Evolutionary conservation across 768 basidiomycete genomes (phyloP).

Genomic region (Gymnopilus junonius): DNA sequence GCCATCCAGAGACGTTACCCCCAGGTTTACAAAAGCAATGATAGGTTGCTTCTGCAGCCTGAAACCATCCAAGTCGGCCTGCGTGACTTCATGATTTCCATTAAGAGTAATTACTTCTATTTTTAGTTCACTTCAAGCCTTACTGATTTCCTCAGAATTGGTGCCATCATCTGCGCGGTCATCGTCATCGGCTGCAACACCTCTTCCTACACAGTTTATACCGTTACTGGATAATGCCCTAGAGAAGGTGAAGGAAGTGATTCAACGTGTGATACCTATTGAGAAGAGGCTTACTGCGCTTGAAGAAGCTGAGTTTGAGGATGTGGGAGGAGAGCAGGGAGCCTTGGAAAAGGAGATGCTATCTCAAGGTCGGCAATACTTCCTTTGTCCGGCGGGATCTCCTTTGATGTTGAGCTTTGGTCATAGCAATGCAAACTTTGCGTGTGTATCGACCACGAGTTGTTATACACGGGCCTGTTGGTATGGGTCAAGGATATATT

Average conservation of each 20-base stretch:
- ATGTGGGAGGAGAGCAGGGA: constrained; percentile 72
- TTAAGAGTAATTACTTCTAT: constrained; percentile 75
- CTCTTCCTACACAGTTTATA: constrained; percentile 82
- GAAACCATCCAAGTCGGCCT: constrained; percentile 84
- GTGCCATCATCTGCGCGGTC: constrained; percentile 96
- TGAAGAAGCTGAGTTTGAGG: constrained; percentile 96
- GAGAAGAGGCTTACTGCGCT: constrained; percentile 83
- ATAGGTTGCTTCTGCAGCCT: constrained; percentile 83
- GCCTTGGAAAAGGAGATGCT: constrained; percentile 88
- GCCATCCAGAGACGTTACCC: constrained; percentile 96
- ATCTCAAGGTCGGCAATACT: constrained; percentile 69
- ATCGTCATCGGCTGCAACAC: constrained; percentile 81
- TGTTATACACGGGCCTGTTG: constrained; percentile 75
- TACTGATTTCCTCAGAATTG: constrained; percentile 59
- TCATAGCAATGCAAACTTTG: constrained; percentile 85
- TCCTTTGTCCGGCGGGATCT: background rate
- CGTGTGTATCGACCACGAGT: constrained; percentile 91
- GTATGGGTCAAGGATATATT: constrained; percentile 92
- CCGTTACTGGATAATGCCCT: constrained; percentile 75
- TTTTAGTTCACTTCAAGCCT: background rate
- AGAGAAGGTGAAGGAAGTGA: constrained; percentile 69
- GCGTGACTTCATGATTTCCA: constrained; percentile 95
- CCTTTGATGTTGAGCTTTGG: constrained; percentile 11
- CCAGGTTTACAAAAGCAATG: constrained; percentile 93
- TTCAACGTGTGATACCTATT: constrained; percentile 78